phyloP scores from a whole-genome alignment of 2,329 filamentous ascomycete species.

The Aureobasidium pullulans region DNA sequence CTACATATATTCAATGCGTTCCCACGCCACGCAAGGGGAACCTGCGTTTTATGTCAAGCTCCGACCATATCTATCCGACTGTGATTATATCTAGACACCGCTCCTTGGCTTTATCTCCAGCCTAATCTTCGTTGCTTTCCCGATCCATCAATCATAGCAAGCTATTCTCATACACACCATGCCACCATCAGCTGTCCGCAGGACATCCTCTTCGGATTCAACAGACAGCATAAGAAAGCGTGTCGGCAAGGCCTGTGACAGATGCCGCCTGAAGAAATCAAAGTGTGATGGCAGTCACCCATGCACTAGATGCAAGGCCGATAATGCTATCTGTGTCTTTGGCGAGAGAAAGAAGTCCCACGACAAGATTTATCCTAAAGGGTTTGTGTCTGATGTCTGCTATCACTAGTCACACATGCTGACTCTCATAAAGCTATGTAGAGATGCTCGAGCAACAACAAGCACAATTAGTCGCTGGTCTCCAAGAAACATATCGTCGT shows the following conservation, averaged over 20 bases:
- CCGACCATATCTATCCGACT: not conserved
- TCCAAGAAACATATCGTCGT: conserved; percentile 54
- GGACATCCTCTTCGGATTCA: conserved; percentile 12
- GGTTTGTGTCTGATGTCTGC: conserved; percentile 32
- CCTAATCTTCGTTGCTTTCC: not conserved
- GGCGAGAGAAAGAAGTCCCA: conserved; percentile 59
- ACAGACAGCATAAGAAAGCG: conserved; percentile 47
- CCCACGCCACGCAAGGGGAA: not conserved
- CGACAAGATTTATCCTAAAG: conserved; percentile 62
- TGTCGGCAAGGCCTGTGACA: conserved; percentile 60
- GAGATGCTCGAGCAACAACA: conserved; percentile 63
- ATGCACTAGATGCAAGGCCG: conserved; percentile 54
- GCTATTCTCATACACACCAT: not conserved
- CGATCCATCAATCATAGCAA: not conserved
- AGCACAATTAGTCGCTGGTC: conserved; percentile 51
- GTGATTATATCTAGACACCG: not conserved
- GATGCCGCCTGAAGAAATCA: conserved; percentile 59
- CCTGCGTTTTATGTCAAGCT: conserved; percentile 3
- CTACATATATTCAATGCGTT: conserved; percentile 11
- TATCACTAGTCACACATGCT: conserved; percentile 6
- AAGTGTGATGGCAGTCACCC: conserved; percentile 59
- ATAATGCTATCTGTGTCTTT: conserved; percentile 59
- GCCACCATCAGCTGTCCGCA: conserved; percentile 7
- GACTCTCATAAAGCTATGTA: conserved; percentile 43
- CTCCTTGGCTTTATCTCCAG: not conserved